Evolutionary conservation across 352 stramenopile species (phyloP).

Genomic region (Bremia lactucae): DNA sequence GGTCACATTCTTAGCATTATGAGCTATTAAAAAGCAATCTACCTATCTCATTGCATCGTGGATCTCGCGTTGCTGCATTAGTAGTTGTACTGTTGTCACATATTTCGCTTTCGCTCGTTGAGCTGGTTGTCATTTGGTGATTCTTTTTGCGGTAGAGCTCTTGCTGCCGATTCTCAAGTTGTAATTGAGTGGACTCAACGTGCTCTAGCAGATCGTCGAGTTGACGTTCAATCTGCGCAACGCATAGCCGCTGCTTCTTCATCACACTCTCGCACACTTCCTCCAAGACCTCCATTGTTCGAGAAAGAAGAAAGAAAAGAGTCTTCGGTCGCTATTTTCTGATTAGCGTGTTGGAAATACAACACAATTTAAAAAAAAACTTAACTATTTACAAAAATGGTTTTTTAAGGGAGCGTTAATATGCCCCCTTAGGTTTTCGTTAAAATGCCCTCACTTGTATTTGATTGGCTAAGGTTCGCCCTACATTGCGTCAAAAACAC

Average conservation of each 20-base stretch:
- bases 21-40: background rate
- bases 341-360: too few species aligned
- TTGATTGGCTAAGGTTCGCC: too few species aligned
- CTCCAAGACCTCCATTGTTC: slow-evolving; percentile 42
- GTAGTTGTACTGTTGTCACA: slow-evolving; percentile 1
- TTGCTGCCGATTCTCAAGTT: slow-evolving; percentile 44
- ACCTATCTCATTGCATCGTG: background rate
- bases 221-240: slow-evolving; percentile 47
- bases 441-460: too few species aligned
- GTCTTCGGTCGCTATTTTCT: too few species aligned
- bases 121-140: slow-evolving; percentile 12
- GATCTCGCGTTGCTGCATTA: slow-evolving; percentile 6
- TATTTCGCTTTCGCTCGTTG: slow-evolving; percentile 3
- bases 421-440: too few species aligned
- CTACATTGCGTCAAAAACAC: too few species aligned
- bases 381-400: too few species aligned
- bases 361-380: too few species aligned
- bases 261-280: slow-evolving; percentile 53
- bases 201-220: slow-evolving; percentile 51
- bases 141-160: slow-evolving; percentile 59
- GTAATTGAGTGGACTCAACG: slow-evolving; percentile 45
- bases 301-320: background rate
- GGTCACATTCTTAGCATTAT: background rate
- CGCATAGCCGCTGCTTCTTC: slow-evolving; percentile 62
- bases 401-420: too few species aligned